These are phyloP conservation scores for Psilocybe sp. DNA, from an alignment of 768 basidiomycete species.

Conservation along the genomic window DNA sequence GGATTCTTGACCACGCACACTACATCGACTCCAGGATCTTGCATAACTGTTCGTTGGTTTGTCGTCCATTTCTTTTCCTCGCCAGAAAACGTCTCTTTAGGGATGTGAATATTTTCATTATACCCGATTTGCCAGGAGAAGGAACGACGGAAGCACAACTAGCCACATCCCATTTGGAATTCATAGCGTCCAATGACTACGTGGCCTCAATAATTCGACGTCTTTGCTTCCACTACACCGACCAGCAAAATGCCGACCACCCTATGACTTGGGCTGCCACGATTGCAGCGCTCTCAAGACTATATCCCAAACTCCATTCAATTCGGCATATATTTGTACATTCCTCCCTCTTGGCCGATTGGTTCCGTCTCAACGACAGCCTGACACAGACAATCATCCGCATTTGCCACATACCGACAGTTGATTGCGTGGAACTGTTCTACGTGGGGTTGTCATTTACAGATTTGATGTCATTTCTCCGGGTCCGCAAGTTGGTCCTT, in stretches of 20 bases:
- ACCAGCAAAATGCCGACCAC: background rate
- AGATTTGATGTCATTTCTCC: conserved; percentile 4
- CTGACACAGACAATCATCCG: conserved; percentile 1
- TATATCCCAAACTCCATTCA: conserved; percentile 3
- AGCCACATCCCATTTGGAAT: background rate
- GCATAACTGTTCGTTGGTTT: conserved; percentile 11
- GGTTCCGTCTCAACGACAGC: conserved; percentile 5
- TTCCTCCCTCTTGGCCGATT: conserved; percentile 7
- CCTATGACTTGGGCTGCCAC: background rate
- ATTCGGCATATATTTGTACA: conserved; percentile 2
- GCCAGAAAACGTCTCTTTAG: conserved; percentile 13
- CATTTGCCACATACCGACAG: background rate
- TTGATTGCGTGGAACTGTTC: background rate
- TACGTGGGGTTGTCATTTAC: conserved; percentile 4
- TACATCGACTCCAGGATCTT: background rate
- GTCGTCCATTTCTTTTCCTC: conserved; percentile 7
- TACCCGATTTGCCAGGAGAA: background rate
- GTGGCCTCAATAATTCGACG: conserved; percentile 3
- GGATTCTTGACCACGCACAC: conserved; percentile 8
- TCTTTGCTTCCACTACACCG: background rate
- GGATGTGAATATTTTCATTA: conserved; percentile 4
- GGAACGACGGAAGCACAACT: background rate
- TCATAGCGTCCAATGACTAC: conserved; percentile 6
- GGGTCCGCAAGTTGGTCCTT: conserved; percentile 4
- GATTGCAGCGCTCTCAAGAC: conserved; percentile 1